Conservation (phyloP, 805 yeast species). For the Diddensiella santjacobensis region DNA sequence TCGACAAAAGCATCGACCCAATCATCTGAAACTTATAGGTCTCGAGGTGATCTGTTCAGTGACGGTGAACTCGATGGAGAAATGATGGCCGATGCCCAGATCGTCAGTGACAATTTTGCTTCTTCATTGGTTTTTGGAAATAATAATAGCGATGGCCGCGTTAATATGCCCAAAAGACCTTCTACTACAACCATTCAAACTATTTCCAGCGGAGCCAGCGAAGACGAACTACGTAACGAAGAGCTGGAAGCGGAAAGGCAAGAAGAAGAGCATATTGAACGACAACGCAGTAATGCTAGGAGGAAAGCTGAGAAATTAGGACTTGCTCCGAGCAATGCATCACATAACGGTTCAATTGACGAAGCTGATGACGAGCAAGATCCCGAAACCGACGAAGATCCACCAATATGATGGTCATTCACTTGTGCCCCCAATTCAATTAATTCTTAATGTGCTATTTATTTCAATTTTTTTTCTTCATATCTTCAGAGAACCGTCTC, state of each 20-base stretch:
- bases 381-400: neutral
- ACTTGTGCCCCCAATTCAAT: neutral
- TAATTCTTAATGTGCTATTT: conserved; percentile 1
- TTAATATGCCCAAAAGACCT: neutral
- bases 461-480: neutral
- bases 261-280: conserved; percentile 13
- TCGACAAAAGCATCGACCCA: conserved; percentile 23
- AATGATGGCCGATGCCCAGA: conserved; percentile 22
- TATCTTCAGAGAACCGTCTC: too few species aligned
- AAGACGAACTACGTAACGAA: conserved; percentile 15
- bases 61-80: conserved; percentile 21
- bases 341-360: neutral
- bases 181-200: conserved; percentile 4
- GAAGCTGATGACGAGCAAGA: neutral
- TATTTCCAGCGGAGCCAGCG: conserved; percentile 7
- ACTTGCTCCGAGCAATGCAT: neutral
- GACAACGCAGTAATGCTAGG: conserved; percentile 6
- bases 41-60: conserved; percentile 23
- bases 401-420: too few species aligned
- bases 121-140: conserved; percentile 11
- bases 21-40: conserved; percentile 24
- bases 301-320: conserved; percentile 2
- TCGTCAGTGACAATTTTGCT: conserved; percentile 25
- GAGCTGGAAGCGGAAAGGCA: conserved; percentile 11
- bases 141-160: neutral